Conservation (phyloP, 176 grass and related monocot species). For the Aegilops umbellulata region DNA sequence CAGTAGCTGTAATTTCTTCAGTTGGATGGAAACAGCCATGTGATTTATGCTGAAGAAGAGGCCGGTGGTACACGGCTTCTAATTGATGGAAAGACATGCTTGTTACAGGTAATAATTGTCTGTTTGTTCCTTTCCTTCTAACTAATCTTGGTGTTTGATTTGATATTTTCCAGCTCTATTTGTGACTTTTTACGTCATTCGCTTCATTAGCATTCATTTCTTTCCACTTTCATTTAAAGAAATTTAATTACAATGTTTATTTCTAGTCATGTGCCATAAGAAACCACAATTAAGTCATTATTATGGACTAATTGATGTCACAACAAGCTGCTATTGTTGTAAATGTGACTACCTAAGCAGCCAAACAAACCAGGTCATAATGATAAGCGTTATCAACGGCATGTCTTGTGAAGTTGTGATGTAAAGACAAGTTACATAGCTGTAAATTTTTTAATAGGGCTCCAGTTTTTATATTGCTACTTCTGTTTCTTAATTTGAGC, state of each 20-base stretch:
- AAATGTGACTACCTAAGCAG: neutral
- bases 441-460: neutral
- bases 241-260: neutral
- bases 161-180: neutral
- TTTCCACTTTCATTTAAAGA: neutral
- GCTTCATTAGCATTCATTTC: neutral
- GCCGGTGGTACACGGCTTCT: slow-evolving; percentile 87
- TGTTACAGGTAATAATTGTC: slow-evolving; percentile 65
- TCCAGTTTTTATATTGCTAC: neutral
- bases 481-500: neutral
- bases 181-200: slow-evolving; percentile 1
- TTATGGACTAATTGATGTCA: neutral
- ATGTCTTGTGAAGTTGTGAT: neutral
- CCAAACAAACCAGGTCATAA: neutral
- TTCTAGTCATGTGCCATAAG: too few relatives aligned
- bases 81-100: slow-evolving; percentile 94
- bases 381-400: neutral
- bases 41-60: slow-evolving; percentile 98
- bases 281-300: neutral
- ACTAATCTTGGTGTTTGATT: neutral
- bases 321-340: neutral
- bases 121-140: neutral
- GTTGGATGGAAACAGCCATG: slow-evolving; percentile 95
- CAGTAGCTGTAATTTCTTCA: slow-evolving; percentile 35
- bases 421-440: neutral